phyloP scores from a whole-genome alignment of 768 basidiomycete species.

The Tricholoma matsutake region DNA sequence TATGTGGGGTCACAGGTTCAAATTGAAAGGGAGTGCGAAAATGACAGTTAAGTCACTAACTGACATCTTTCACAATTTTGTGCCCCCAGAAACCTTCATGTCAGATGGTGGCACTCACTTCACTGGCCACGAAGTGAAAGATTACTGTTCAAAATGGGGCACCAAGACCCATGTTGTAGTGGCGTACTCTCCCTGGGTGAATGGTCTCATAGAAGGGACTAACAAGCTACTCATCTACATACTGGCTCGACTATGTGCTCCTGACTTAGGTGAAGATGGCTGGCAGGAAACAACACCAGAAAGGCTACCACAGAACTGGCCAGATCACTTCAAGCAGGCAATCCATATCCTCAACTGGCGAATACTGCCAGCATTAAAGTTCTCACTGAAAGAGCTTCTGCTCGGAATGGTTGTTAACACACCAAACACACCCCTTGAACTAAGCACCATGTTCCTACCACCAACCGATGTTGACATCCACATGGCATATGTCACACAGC shows the following conservation, averaged over 20 bases:
- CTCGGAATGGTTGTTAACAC: slow-evolving; percentile 31
- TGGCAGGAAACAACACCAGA: slow-evolving; percentile 13
- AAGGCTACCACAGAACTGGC: slow-evolving; percentile 28
- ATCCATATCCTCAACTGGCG: slow-evolving; percentile 18
- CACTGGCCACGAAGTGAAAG: slow-evolving; percentile 19
- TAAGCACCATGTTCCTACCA: not conserved
- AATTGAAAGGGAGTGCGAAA: slow-evolving; percentile 7
- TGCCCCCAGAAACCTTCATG: slow-evolving; percentile 31
- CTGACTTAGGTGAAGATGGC: slow-evolving; percentile 18
- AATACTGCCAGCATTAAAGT: slow-evolving; percentile 24
- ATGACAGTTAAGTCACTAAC: slow-evolving; percentile 1
- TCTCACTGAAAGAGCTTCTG: slow-evolving; percentile 29
- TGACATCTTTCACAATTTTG: slow-evolving; percentile 9
- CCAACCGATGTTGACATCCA: slow-evolving; percentile 17
- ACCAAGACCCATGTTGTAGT: slow-evolving; percentile 6
- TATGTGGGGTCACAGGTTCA: slow-evolving; percentile 28
- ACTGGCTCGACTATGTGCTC: slow-evolving; percentile 29
- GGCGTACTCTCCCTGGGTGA: slow-evolving; percentile 21
- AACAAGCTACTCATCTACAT: slow-evolving; percentile 28
- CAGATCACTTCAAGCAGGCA: slow-evolving; percentile 28
- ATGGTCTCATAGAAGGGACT: slow-evolving; percentile 30
- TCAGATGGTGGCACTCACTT: slow-evolving; percentile 1
- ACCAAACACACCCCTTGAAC: slow-evolving; percentile 5
- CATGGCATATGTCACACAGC: slow-evolving; percentile 24
- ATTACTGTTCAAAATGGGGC: slow-evolving; percentile 21